A percentile compares a stretch with the other conserved stretches of the same genome.
phyloP scores from a whole-genome alignment of 176 grass and related monocot species.

The Ensete glaucum region DNA sequence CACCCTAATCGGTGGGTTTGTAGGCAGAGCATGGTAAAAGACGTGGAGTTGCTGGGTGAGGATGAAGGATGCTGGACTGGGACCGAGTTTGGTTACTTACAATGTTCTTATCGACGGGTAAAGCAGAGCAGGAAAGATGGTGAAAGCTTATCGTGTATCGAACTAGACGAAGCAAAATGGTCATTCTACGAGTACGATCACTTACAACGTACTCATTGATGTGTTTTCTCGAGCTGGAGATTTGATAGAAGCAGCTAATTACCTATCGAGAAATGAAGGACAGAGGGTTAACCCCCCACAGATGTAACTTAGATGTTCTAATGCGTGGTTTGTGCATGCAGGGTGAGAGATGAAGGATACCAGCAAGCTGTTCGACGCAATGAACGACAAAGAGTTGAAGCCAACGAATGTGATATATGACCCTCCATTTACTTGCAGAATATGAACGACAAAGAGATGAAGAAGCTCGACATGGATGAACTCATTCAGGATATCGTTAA shows the following conservation, averaged over 20 bases:
- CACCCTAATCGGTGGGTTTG: slow-evolving; percentile 37
- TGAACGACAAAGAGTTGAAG: slow-evolving; percentile 39
- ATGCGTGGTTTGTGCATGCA: slow-evolving; percentile 43
- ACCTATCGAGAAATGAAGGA: slow-evolving; percentile 53
- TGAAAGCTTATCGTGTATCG: slow-evolving; percentile 40
- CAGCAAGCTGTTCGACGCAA: slow-evolving; percentile 48
- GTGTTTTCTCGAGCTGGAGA: slow-evolving; percentile 48
- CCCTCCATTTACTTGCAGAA: slow-evolving; percentile 28
- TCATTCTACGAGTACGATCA: slow-evolving; percentile 35
- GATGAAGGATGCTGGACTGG: slow-evolving; percentile 29
- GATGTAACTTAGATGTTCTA: slow-evolving; percentile 49
- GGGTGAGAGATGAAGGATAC: slow-evolving; percentile 61
- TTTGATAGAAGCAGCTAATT: slow-evolving; percentile 27
- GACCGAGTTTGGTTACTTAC: slow-evolving; percentile 27
- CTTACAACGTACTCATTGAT: slow-evolving; percentile 43
- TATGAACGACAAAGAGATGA: no score
- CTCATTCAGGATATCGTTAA: slow-evolving; percentile 62
- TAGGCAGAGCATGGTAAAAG: slow-evolving; percentile 16
- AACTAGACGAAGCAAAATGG: slow-evolving; percentile 46
- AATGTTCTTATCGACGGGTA: slow-evolving; percentile 60
- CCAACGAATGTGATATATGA: not conserved
- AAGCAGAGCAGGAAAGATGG: slow-evolving; percentile 46
- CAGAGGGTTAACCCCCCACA: slow-evolving; percentile 43
- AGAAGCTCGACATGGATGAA: slow-evolving; percentile 64
- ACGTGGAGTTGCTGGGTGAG: slow-evolving; percentile 31